Percentiles rank a stretch among this genome's conserved stretches.
Conservation (phyloP, 202 grass and related monocot species). For the Schoenoplectus triqueter region DNA sequence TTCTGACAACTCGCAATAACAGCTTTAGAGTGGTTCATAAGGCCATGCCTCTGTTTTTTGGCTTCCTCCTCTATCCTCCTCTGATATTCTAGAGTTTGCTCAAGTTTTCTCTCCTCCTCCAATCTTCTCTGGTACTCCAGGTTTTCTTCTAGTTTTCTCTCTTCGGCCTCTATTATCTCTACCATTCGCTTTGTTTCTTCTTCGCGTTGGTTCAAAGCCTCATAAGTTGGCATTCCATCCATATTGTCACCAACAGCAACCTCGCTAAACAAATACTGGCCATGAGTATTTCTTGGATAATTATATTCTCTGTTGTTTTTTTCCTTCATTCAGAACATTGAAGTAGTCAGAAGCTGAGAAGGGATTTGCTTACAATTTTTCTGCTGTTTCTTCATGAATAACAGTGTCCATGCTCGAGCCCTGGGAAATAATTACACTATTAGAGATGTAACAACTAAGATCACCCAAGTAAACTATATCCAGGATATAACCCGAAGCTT, state of each 20-base stretch:
- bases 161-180: slow-evolving; percentile 74
- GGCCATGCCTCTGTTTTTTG: slow-evolving; percentile 60
- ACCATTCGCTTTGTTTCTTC: slow-evolving; percentile 62
- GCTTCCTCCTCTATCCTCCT: slow-evolving; percentile 77
- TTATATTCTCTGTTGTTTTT: slow-evolving; percentile 14
- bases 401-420: slow-evolving; percentile 53
- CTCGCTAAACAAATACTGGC: slow-evolving; percentile 63
- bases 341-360: slow-evolving; percentile 26
- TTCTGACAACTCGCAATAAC: slow-evolving; percentile 6
- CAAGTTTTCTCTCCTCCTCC: slow-evolving; percentile 91
- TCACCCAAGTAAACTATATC: slow-evolving; percentile 37
- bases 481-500: background rate
- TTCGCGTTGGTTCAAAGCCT: slow-evolving; percentile 65
- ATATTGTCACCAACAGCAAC: slow-evolving; percentile 56
- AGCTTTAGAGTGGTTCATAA: slow-evolving; percentile 53
- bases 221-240: slow-evolving; percentile 50
- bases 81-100: slow-evolving; percentile 88
- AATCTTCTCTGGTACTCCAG: slow-evolving; percentile 73
- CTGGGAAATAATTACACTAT: slow-evolving; percentile 50
- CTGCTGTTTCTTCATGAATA: slow-evolving; percentile 57
- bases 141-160: slow-evolving; percentile 82
- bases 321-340: slow-evolving; percentile 1
- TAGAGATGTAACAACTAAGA: slow-evolving; percentile 43
- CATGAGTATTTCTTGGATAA: slow-evolving; percentile 18
- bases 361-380: slow-evolving; percentile 64